These are phyloP conservation scores for Colletotrichum gigasporum DNA, from an alignment of 2,329 filamentous ascomycete species.

Conservation along the genomic window DNA sequence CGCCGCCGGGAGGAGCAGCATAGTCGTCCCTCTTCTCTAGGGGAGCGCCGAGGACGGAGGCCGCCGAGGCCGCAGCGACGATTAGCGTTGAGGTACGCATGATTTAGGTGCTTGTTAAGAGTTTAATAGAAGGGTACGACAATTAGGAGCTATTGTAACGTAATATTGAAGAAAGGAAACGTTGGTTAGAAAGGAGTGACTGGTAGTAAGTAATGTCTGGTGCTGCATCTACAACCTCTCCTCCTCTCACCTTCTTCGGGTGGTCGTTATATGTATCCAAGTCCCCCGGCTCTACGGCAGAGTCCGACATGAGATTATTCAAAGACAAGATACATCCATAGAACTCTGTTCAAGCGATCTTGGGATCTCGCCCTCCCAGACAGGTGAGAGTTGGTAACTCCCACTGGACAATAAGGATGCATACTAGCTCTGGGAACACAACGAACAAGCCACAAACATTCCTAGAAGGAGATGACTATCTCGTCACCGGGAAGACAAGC, in stretches of 20 bases:
- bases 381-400: no score
- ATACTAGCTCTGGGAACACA: neutral
- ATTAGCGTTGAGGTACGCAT: conserved; percentile 28
- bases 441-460: neutral
- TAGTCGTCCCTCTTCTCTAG: conserved; percentile 32
- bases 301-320: neutral
- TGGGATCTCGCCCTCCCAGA: no score
- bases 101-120: neutral
- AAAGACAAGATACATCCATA: neutral
- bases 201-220: neutral
- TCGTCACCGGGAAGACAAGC: neutral
- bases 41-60: conserved; percentile 14
- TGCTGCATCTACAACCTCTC: no score
- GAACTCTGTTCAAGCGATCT: no score
- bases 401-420: no score
- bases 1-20: conserved; percentile 34
- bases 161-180: neutral
- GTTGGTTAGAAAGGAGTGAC: no score
- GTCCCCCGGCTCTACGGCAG: no score
- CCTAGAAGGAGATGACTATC: neutral
- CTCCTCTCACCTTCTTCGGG: neutral
- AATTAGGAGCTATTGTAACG: neutral
- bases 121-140: neutral
- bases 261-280: neutral
- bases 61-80: conserved; percentile 14